phyloP scores from a whole-genome alignment of 2,329 filamentous ascomycete genomes.

The Penicillium concentricum region DNA sequence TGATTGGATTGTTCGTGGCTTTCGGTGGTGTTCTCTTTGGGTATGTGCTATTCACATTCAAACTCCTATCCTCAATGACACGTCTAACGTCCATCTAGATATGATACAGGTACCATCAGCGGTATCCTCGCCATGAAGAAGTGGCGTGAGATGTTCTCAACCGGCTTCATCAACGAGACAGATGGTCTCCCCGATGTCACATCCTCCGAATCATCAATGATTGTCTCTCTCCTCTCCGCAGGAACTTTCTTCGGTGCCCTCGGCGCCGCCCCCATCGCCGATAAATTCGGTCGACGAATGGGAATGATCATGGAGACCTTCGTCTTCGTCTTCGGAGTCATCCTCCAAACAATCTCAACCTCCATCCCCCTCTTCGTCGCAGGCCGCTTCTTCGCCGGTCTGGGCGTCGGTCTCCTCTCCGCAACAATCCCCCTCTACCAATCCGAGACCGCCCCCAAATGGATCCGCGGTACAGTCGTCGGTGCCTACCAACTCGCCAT shows the following conservation, averaged over 20 bases:
- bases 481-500: constrained; percentile 78
- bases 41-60: constrained; percentile 31
- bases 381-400: constrained; percentile 48
- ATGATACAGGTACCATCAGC: constrained; percentile 57
- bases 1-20: constrained; percentile 59
- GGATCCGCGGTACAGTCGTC: constrained; percentile 73
- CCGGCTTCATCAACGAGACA: constrained; percentile 34
- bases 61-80: not conserved
- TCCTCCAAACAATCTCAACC: constrained; percentile 33
- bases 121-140: constrained; percentile 53
- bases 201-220: constrained; percentile 46
- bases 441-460: constrained; percentile 71
- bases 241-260: constrained; percentile 67
- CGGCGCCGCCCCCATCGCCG: constrained; percentile 35
- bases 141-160: constrained; percentile 39
- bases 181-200: constrained; percentile 48
- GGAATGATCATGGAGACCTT: constrained; percentile 38
- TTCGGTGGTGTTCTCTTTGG: constrained; percentile 61
- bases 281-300: constrained; percentile 38
- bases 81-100: constrained; percentile 18
- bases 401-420: constrained; percentile 73
- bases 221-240: constrained; percentile 54
- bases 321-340: constrained; percentile 35
- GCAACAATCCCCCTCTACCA: constrained; percentile 66
- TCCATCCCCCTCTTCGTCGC: constrained; percentile 41